Evolutionary conservation across 2,329 filamentous ascomycete genomes (phyloP), one percentile per base, ranked within the genome.

Genomic region (Neocucurbitaria cava): DNA sequence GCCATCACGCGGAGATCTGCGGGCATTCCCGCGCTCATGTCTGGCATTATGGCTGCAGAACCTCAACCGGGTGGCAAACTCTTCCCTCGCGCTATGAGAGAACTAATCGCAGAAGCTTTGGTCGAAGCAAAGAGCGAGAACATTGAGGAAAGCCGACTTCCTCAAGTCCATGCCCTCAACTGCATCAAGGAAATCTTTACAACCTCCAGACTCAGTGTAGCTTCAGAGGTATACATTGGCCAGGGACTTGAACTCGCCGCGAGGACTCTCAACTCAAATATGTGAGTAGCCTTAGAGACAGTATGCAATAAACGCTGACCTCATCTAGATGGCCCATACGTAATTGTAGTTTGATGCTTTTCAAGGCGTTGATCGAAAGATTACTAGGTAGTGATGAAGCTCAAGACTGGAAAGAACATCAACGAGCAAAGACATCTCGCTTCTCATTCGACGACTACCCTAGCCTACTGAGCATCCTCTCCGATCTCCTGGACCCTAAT

Each of bases 151-250:
- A 77, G 82, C 26, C 82, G 89, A 36, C 78, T 98, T 4, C 89
- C 92, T 0, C 94, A 99, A 75, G 95, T 99, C 0, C 95, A 99
- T 74, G 92, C 95, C 0, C 84, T 96, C 70, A 99, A 99, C 72
- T 96, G 91, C 56, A 79, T 99, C 52, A 95, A 95, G 70, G 92
- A 96, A 61, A 88, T 96, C 2, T 95, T 97, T 75, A 94, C 91
- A 52, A 92, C 89, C 62, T 91, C 92, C 0, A 85, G 87, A 45
- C 81, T 98, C 13, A 83, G 90, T 24, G 86, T 86, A 50, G 83
- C 84, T 48, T 90, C 91, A 0, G 91, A 96, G 66, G 80, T 81
- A 0, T 89, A 92, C 64, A 82, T 97, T 7, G 87, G 90, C 8
- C 81, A 86, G 26, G 89, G 89, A 30, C 81, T 99, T 3, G 85